phyloP scores from a whole-genome alignment of 306 rosid species.

The Castanospermum australe region DNA sequence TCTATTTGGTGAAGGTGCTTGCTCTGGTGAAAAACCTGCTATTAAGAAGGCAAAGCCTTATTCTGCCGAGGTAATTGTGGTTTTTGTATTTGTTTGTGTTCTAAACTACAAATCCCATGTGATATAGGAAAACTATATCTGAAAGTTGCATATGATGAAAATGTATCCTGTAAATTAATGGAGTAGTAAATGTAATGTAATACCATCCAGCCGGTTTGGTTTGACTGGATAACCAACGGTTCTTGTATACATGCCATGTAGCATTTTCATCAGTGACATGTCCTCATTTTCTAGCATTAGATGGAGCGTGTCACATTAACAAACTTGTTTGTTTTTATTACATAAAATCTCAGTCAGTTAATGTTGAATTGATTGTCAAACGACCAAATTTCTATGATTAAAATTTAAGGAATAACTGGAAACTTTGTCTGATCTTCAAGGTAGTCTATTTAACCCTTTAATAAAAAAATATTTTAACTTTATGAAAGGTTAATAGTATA shows the following conservation, averaged over 20 bases:
- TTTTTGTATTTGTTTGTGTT: background rate
- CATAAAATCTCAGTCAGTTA: background rate
- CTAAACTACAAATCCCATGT: background rate
- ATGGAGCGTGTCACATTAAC: too few relatives aligned
- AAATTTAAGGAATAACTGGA: too few relatives aligned
- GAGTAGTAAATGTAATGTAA: background rate
- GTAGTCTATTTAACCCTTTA: background rate
- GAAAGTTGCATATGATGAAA: background rate
- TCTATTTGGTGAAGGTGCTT: constrained; percentile 90
- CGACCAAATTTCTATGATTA: too few relatives aligned
- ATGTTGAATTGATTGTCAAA: too few relatives aligned
- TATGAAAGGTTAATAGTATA: background rate
- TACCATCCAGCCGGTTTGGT: constrained; percentile 35
- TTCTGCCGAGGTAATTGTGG: constrained; percentile 74
- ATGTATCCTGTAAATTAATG: constrained; percentile 15
- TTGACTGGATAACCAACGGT: too few relatives aligned
- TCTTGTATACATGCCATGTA: too few relatives aligned
- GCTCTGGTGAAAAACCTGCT: constrained; percentile 76
- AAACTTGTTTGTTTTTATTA: background rate
- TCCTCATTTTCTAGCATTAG: too few relatives aligned
- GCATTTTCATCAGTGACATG: too few relatives aligned
- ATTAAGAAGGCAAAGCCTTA: constrained; percentile 74
- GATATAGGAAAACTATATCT: background rate
- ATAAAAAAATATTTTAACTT: background rate
- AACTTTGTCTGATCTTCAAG: background rate